Base-by-base conservation (phyloP, 2,329 filamentous ascomycete species). In the Epichloe gansuensis region DNA sequence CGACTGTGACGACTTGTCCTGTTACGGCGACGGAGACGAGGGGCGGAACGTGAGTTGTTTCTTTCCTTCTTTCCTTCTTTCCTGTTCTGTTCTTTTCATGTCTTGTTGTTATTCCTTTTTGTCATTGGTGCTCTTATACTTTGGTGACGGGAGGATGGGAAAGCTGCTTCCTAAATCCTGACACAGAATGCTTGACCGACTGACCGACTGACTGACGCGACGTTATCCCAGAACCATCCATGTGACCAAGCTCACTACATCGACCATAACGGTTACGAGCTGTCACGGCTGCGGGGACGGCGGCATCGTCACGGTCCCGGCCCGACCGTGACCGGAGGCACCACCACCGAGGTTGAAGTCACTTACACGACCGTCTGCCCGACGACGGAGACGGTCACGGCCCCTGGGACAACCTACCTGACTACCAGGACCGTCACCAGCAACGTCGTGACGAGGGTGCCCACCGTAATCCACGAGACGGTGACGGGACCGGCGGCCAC, bases 1-100 rank as follows among this genome's bases (percentile, higher is more conserved):
- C 66, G 47, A 73, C 69, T 23, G 67, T 69, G 12, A 74, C 72
- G 4, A 65, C 72, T 48, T 76, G 74, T 60, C 73, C 74, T 11
- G 64, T 72, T 55, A 74, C 72, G 9, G 64, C 66, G 37, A 75
- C 73, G 12, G 60, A 68, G 53, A 72, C 70, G 15, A 56, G 61
- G 13, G 59, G 62, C 39, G 71, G 70, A 63, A 66, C 65, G 70
- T 72, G 62, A 69, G 70, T 67, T 48, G n/a, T 35, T 35, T 31
- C 4, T 39, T 39, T 39, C 9, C 23, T 4, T 12, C n/a, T 35
- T 21, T 21, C 17, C 2, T 3, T 38, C 3, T 15, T 5, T 6
- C 25, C 8, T 21, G 6, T 48, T 42, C 39, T 51, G 21, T 3
- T 44, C 23, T 17, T 4, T 4, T 5, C 17, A 6, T 35, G 21